Conservation (phyloP, 805 yeast genomes). For the Metschnikowia gelsemii region DNA sequence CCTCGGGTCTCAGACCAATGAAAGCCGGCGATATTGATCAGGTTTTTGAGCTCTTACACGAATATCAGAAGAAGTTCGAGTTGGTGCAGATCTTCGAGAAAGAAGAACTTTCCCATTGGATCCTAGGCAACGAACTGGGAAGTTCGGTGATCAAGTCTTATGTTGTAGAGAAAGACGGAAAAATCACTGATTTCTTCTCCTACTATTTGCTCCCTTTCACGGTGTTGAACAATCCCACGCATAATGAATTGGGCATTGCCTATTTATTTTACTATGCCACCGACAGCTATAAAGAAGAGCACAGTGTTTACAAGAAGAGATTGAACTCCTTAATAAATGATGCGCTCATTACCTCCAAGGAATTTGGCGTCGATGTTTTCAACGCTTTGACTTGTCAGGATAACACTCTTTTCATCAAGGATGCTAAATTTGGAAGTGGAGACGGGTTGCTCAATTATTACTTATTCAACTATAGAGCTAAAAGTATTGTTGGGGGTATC, state of each 20-base stretch:
- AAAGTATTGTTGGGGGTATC: constrained; percentile 80
- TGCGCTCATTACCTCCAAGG: constrained; percentile 72
- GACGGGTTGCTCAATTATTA: constrained; percentile 92
- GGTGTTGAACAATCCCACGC: constrained; percentile 63
- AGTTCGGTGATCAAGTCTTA: constrained; percentile 69
- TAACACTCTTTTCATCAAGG: constrained; percentile 76
- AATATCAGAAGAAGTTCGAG: constrained; percentile 70
- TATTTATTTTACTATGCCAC: constrained; percentile 89
- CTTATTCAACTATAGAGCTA: constrained; percentile 83
- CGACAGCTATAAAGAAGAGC: constrained; percentile 37
- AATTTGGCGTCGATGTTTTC: constrained; percentile 78
- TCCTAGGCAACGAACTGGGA: constrained; percentile 49
- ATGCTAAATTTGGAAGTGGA: constrained; percentile 86
- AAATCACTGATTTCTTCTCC: constrained; percentile 84
- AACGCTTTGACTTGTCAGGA: constrained; percentile 92
- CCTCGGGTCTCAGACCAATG: constrained; percentile 59
- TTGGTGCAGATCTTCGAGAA: constrained; percentile 66
- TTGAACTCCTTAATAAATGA: constrained; percentile 63
- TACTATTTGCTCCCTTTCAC: constrained; percentile 87
- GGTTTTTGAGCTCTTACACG: constrained; percentile 56
- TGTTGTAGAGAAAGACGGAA: constrained; percentile 68
- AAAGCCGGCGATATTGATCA: constrained; percentile 58
- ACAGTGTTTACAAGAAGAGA: constrained; percentile 52
- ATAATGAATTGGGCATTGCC: constrained; percentile 76
- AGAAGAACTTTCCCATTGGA: constrained; percentile 79